phyloP scores from a whole-genome alignment of 2,329 filamentous ascomycete genomes.

The Aspergillus piperis region DNA sequence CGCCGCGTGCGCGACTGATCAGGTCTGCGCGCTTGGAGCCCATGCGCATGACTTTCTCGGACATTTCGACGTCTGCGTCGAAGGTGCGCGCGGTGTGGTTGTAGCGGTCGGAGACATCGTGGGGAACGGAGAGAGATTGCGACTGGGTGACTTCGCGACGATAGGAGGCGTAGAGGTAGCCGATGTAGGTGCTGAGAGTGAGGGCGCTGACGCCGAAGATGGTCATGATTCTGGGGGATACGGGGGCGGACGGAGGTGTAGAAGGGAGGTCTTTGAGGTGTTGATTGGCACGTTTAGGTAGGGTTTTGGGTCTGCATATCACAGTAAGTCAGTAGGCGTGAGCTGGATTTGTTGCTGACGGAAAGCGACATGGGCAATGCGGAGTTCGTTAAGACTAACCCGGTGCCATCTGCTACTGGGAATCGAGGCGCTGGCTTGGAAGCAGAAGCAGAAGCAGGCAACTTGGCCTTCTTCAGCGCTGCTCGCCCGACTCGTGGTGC shows the following conservation, averaged over 20 bases:
- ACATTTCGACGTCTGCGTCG: constrained; percentile 49
- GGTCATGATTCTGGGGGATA: constrained; percentile 40
- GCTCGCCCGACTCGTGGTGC: constrained; percentile 25
- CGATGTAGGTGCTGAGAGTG: constrained; percentile 45
- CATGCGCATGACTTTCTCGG: constrained; percentile 47
- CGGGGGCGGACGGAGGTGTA: constrained; percentile 14
- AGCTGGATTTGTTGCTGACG: not conserved
- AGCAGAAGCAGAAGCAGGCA: constrained; percentile 18
- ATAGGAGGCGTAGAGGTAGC: constrained; percentile 48
- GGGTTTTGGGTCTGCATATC: constrained; percentile 16
- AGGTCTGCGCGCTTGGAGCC: constrained; percentile 45
- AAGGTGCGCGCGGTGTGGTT: constrained; percentile 45
- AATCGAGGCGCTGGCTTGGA: not conserved
- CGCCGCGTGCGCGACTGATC: constrained; percentile 44
- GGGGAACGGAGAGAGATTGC: constrained; percentile 35
- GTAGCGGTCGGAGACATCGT: constrained; percentile 51
- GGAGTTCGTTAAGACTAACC: constrained; percentile 18
- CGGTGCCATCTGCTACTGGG: constrained; percentile 14
- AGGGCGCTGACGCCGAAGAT: constrained; percentile 43
- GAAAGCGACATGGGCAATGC: not conserved
- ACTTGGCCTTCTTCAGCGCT: constrained; percentile 26
- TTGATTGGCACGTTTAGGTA: constrained; percentile 28
- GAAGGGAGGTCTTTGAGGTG: constrained; percentile 26
- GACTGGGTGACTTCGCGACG: constrained; percentile 36
- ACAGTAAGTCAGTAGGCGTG: constrained; percentile 8